Conservation (phyloP, 768 basidiomycete species). For the Pleurotus giganteus region DNA sequence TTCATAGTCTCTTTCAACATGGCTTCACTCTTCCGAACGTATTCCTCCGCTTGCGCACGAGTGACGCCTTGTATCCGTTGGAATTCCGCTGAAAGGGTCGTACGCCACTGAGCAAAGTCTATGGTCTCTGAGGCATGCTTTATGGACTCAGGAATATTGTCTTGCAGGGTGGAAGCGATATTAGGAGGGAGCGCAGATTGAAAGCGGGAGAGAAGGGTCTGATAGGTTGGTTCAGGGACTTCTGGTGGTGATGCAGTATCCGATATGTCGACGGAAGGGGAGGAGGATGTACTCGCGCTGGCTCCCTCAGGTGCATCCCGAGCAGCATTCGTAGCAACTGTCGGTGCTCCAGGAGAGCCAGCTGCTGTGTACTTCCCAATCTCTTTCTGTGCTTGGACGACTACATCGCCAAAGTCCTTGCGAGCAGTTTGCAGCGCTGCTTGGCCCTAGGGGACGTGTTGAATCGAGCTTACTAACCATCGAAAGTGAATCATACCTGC, state of each 20-base stretch:
- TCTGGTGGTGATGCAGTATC: slow-evolving; percentile 20
- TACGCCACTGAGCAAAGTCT: slow-evolving; percentile 67
- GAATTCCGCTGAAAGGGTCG: slow-evolving; percentile 62
- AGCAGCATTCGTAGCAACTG: slow-evolving; percentile 20
- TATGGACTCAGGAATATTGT: slow-evolving; percentile 63
- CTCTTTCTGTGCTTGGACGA: slow-evolving; percentile 78
- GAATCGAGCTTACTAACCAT: neutral
- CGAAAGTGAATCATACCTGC: slow-evolving; percentile 50
- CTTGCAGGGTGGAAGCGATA: slow-evolving; percentile 66
- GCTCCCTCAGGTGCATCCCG: slow-evolving; percentile 5
- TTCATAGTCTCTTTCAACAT: slow-evolving; percentile 67
- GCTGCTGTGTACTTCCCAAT: slow-evolving; percentile 53
- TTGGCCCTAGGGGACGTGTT: slow-evolving; percentile 53
- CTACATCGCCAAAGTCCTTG: slow-evolving; percentile 71
- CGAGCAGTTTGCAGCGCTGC: slow-evolving; percentile 63
- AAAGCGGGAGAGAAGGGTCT: slow-evolving; percentile 63
- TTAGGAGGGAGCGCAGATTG: slow-evolving; percentile 76
- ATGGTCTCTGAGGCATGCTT: slow-evolving; percentile 60
- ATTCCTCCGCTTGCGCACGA: slow-evolving; percentile 79
- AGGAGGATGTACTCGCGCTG: slow-evolving; percentile 13
- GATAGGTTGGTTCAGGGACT: slow-evolving; percentile 21
- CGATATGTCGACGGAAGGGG: slow-evolving; percentile 12
- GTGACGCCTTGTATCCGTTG: slow-evolving; percentile 75
- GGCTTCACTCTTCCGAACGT: slow-evolving; percentile 71
- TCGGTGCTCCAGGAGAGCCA: slow-evolving; percentile 14